Evolutionary conservation across 2,329 filamentous ascomycete species (phyloP).

Genomic region (Phaeosphaeria sp.): DNA sequence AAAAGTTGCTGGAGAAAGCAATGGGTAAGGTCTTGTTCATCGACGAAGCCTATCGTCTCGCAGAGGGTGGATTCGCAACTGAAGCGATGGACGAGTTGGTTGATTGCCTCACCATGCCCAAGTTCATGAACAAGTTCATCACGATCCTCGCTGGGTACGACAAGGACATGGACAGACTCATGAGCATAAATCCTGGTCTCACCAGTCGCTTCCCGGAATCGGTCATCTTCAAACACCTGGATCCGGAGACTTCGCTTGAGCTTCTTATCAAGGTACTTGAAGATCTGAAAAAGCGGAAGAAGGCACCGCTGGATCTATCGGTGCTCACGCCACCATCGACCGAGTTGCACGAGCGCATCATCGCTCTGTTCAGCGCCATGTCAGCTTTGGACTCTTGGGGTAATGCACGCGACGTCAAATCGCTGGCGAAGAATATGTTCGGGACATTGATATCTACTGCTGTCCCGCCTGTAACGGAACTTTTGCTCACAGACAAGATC

Average conservation of each 20-base stretch:
- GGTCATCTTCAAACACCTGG: conserved; percentile 60
- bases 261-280: conserved; percentile 51
- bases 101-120: conserved; percentile 62
- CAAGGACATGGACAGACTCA: conserved; percentile 68
- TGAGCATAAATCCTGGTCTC: conserved; percentile 68
- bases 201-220: conserved; percentile 70
- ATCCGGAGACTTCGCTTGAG: conserved; percentile 35
- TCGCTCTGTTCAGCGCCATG: conserved; percentile 51
- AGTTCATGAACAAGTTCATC: conserved; percentile 66
- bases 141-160: conserved; percentile 75
- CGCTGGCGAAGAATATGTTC: conserved; percentile 61
- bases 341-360: conserved; percentile 21
- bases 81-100: conserved; percentile 62
- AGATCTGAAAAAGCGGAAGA: conserved; percentile 40
- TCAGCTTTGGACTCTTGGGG: conserved; percentile 62
- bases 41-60: conserved; percentile 74
- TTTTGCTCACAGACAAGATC: conserved; percentile 30
- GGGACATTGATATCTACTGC: conserved; percentile 30
- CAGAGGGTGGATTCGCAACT: conserved; percentile 63
- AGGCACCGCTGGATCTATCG: conserved; percentile 36
- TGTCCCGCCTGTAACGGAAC: conserved; percentile 14
- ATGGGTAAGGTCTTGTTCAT: conserved; percentile 74
- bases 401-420: conserved; percentile 68
- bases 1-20: conserved; percentile 64
- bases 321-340: conserved; percentile 28